These are phyloP conservation scores for Haematococcus sp. DNA, from an alignment of 139 green algal species.

Conservation along the genomic window DNA sequence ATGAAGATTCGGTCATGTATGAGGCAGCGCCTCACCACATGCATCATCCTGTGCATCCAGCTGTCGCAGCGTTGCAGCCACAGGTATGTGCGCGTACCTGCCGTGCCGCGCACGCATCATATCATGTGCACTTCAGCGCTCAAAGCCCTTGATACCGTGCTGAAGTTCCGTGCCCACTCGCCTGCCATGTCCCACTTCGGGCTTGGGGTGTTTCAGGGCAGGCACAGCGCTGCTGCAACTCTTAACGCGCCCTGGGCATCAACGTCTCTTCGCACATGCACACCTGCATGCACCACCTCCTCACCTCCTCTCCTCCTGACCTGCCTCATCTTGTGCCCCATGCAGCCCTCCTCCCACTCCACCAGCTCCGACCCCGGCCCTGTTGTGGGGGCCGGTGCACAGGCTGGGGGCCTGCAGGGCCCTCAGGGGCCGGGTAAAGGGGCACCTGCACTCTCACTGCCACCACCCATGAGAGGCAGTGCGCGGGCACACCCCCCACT, in stretches of 20 bases:
- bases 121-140: background rate
- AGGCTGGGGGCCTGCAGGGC: no score
- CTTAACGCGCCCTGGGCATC: no score
- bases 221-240: no score
- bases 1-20: conserved; percentile 48
- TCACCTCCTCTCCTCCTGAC: background rate
- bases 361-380: background rate
- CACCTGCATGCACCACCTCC: no score
- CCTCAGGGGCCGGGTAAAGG: background rate
- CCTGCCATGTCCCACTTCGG: no score
- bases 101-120: no score
- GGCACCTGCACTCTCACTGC: background rate
- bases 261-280: no score
- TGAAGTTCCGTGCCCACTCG: no score
- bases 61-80: background rate
- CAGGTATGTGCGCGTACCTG: no score
- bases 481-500: background rate
- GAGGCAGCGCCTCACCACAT: conserved; percentile 12
- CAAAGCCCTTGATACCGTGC: background rate
- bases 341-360: background rate
- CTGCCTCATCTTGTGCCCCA: no score
- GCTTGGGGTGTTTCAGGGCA: no score
- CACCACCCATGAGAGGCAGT: background rate
- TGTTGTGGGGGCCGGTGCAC: no score
- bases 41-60: background rate